Evolutionary conservation across 768 basidiomycete genomes (phyloP).

Genomic region (Mycena floridula): DNA sequence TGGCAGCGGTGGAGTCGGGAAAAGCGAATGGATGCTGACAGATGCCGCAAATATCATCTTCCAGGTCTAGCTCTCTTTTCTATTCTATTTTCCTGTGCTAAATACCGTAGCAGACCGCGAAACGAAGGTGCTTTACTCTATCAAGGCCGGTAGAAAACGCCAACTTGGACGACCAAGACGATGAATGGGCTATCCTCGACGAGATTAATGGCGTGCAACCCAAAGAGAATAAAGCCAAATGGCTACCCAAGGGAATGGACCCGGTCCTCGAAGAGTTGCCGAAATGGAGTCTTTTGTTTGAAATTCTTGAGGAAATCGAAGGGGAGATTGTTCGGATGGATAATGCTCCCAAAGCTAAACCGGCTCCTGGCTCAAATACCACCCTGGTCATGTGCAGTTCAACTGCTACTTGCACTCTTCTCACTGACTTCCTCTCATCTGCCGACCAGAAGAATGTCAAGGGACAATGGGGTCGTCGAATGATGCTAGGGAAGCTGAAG

Average conservation of each 20-base stretch:
- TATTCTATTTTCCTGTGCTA: background rate
- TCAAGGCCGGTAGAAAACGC: background rate
- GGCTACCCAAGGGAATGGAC: conserved; percentile 75
- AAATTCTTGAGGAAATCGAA: conserved; percentile 89
- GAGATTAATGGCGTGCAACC: conserved; percentile 42
- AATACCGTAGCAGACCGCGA: conserved; percentile 31
- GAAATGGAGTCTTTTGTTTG: conserved; percentile 84
- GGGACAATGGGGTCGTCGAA: conserved; percentile 58
- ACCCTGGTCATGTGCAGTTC: conserved; percentile 89
- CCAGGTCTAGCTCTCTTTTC: conserved; percentile 25
- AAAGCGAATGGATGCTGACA: conserved; percentile 85
- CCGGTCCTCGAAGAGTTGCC: conserved; percentile 91
- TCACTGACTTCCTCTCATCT: conserved; percentile 74
- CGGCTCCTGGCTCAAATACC: conserved; percentile 54
- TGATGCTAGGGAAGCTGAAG: conserved; percentile 77
- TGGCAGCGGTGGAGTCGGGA: conserved; percentile 37
- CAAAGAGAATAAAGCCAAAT: conserved; percentile 31
- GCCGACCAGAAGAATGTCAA: conserved; percentile 52
- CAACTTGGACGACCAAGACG: conserved; percentile 49
- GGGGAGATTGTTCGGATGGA: conserved; percentile 70
- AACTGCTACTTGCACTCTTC: conserved; percentile 60
- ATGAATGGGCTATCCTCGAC: conserved; percentile 70
- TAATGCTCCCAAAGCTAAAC: conserved; percentile 15
- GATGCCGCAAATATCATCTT: conserved; percentile 89
- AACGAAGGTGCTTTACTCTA: conserved; percentile 72